phyloP scores from a whole-genome alignment of 352 stramenopile genomes.

The Globisporangium recalcitrans region DNA sequence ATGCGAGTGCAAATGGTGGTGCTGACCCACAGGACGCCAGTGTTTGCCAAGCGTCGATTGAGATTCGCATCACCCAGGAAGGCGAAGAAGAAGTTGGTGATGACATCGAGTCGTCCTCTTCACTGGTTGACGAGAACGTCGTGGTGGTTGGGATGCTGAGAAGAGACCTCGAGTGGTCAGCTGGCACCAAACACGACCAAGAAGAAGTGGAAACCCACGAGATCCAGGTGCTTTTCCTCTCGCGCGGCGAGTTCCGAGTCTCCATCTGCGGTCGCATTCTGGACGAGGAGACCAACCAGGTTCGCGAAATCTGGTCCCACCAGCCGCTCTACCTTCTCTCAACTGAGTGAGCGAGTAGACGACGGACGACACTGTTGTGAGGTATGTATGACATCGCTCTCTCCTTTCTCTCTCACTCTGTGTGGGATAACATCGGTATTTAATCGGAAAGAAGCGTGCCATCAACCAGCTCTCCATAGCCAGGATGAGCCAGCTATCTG shows the following conservation, averaged over 20 bases:
- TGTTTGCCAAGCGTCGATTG: constrained; percentile 7
- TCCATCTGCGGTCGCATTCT: constrained; percentile 21
- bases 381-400: not conserved
- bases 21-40: not conserved
- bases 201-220: constrained; percentile 17
- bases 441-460: not conserved
- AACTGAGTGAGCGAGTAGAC: constrained; percentile 2
- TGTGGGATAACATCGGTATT: not conserved
- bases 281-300: not conserved
- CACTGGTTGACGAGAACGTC: constrained; percentile 23
- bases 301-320: constrained; percentile 39
- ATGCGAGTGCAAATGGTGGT: not conserved
- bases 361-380: too few species aligned
- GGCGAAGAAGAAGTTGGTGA: constrained; percentile 7
- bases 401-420: not conserved
- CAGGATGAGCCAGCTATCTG: not conserved
- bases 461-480: too few species aligned
- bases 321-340: constrained; percentile 39
- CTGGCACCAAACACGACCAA: not conserved
- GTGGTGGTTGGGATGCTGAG: constrained; percentile 36
- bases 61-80: constrained; percentile 34
- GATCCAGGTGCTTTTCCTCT: constrained; percentile 61
- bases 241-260: constrained; percentile 48
- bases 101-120: constrained; percentile 4
- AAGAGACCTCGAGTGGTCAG: constrained; percentile 22